Conservation (phyloP, 768 basidiomycete genomes). For the Termitomyces sp. region DNA sequence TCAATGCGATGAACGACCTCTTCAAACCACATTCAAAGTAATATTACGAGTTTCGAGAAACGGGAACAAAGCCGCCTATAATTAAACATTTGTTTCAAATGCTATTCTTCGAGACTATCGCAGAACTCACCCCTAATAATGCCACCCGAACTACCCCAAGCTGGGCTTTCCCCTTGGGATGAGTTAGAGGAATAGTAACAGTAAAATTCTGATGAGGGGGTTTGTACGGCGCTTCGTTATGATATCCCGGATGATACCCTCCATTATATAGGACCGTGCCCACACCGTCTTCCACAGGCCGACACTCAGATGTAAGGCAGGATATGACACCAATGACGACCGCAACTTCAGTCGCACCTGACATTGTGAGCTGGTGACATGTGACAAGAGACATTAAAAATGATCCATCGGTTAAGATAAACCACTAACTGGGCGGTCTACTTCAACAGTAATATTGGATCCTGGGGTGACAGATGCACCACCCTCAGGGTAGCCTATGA, state of each 20-base stretch:
- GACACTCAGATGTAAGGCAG: conserved; percentile 22
- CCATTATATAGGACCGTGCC: conserved; percentile 46
- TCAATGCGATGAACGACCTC: background rate
- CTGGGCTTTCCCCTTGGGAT: conserved; percentile 25
- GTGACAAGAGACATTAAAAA: background rate
- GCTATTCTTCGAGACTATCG: background rate
- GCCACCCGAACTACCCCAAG: conserved; percentile 33
- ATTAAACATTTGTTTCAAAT: background rate
- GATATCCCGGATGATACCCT: conserved; percentile 32
- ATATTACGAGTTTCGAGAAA: conserved; percentile 27
- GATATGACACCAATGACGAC: conserved; percentile 39
- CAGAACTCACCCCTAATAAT: conserved; percentile 35
- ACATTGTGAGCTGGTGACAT: conserved; percentile 25
- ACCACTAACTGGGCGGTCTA: conserved; percentile 42
- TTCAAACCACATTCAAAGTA: conserved; percentile 13
- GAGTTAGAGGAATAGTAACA: conserved; percentile 29
- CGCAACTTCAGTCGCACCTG: conserved; percentile 39
- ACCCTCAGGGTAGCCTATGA: conserved; percentile 34
- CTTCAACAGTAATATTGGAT: conserved; percentile 33
- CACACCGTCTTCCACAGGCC: conserved; percentile 21
- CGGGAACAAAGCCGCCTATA: conserved; percentile 28
- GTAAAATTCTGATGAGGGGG: conserved; percentile 43
- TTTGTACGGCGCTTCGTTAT: conserved; percentile 8
- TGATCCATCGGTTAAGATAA: background rate
- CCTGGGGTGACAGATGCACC: conserved; percentile 32